Evolutionary conservation across 1,284 basidiomycete species (phyloP), one percentile per base, ranked within the genome.

Genomic region (Mycena citricolor): DNA sequence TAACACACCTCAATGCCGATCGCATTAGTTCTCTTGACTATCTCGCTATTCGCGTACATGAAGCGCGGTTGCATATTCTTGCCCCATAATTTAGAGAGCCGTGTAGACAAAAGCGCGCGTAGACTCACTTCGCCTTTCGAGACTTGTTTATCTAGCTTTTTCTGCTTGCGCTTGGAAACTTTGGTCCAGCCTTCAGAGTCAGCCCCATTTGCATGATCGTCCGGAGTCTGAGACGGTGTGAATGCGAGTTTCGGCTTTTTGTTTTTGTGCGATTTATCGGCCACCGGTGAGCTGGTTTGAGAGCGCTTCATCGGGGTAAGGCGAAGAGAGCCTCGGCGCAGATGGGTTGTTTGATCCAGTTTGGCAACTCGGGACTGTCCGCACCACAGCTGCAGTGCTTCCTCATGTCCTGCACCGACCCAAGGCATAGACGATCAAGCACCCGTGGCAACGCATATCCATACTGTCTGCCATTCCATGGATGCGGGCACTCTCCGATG

Each of bases 31-130:
- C 89, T 71, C 58, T 76, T 82, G 30, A 77, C 58, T 43, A 94
- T 91, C 57, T 90, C 88, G 23, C 65, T 65, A 48, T 80, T 85
- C 24, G 80, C 78, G 54, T 90, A 93, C 74, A 90, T 80, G 62
- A 94, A 93, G 47, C 79, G 68, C 0, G 90, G 88, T 28, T 77
- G 70, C n/a, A 66, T 68, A 4, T 73, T 69, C 77, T 89, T 53
- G 35, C 39, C 43, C n/a, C n/a, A 41, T 34, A 47, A 43, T 24
- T 20, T 49, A 14, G 47, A 12, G 34, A 23, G 51, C 5, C 32
- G 28, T 30, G 17, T 20, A 10, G 4, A 26, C 2, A 30, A 36
- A 46, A 12, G 32, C 26, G 23, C 37, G 26, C n/a, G 37, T 42
- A 47, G 51, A 49, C 52, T 65, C 65, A 87, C 85, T 61, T 80